Evolutionary conservation across 805 yeast species (phyloP).

Genomic region (Hanseniaspora pseudoguilliermondii): DNA sequence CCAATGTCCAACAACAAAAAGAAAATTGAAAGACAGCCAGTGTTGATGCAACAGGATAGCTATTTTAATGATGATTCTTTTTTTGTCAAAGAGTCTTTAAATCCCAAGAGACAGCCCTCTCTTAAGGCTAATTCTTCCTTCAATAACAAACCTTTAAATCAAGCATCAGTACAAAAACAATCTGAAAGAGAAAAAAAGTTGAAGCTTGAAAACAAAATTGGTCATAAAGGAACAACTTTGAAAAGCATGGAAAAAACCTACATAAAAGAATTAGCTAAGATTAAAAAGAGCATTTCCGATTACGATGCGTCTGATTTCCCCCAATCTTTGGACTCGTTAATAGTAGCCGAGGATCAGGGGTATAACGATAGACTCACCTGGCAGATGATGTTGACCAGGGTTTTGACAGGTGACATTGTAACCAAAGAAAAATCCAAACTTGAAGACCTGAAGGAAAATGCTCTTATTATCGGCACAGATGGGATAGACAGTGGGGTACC

Average conservation of each 20-base stretch:
- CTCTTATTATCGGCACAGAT: constrained; percentile 19
- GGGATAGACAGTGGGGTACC: neutral
- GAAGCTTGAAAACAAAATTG: neutral
- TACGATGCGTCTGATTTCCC: neutral
- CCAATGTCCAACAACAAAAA: neutral
- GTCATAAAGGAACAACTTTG: neutral
- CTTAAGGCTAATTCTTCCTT: neutral
- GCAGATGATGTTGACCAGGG: constrained; percentile 87
- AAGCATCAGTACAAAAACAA: neutral
- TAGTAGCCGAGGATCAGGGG: constrained; percentile 9
- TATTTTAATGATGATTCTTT: neutral
- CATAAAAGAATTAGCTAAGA: neutral
- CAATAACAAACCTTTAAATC: neutral
- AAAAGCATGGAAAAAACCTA: neutral
- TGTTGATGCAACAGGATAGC: neutral
- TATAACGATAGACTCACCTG: constrained; percentile 69
- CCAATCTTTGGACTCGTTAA: neutral
- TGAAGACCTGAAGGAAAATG: constrained; percentile 33
- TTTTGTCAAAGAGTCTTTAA: neutral
- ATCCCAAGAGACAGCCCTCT: neutral
- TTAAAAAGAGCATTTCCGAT: neutral
- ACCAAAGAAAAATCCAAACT: constrained; percentile 75
- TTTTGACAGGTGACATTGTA: constrained; percentile 89
- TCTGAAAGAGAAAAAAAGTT: neutral
- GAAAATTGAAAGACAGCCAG: constrained; percentile 3